Base-by-base conservation (phyloP, 495 filamentous ascomycete species). In the Xylaria intraflava region DNA sequence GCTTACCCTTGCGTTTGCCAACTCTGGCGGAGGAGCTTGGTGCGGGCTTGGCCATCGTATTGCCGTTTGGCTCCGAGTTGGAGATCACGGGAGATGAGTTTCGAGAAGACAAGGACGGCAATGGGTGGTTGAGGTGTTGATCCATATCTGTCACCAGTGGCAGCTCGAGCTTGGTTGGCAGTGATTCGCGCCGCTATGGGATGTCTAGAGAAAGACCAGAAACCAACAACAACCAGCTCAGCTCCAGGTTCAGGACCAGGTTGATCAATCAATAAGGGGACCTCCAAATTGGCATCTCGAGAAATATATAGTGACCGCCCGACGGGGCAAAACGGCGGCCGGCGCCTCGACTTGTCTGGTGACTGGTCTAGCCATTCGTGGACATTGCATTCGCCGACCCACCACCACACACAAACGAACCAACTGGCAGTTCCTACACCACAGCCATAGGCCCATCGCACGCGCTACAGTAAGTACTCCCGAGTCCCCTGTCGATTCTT, bases 1-100 rank as follows among this genome's bases (percentile, higher is more conserved):
- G 35, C 52, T 51, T 33, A 59, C 57, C 57, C 43, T 59, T 59
- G 8, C 57, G 57, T 19, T 59, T 59, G 51, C 46, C 52, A 12
- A 14, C 47, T 38, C 46, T 59, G 24, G 46, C 16, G 16, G 52
- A 31, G 39, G 40, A 46, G n/a, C 17, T 51, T 20, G 27, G 26
- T 1, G 31, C 22, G 23, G 57, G n/a, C 23, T 51, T 54, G 29
- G 57, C 27, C 57, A 59, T 55, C 1, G 14, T 38, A 17, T 22
- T 45, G 38, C 31, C 49, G 29, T 49, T 39, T 5, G 53, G 46
- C 23, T 45, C 46, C 30, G 53, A 48, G 40, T 38, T 56, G 23
- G 47, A 53, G 17, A 24, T 40, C n/a, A 42, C 49, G 10, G 49
- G 49, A 20, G 49, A 53, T n/a, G 52, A 26, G n/a, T 41, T 55